phyloP scores from a whole-genome alignment of 306 rosid species.

The Pyrus betulifolia region DNA sequence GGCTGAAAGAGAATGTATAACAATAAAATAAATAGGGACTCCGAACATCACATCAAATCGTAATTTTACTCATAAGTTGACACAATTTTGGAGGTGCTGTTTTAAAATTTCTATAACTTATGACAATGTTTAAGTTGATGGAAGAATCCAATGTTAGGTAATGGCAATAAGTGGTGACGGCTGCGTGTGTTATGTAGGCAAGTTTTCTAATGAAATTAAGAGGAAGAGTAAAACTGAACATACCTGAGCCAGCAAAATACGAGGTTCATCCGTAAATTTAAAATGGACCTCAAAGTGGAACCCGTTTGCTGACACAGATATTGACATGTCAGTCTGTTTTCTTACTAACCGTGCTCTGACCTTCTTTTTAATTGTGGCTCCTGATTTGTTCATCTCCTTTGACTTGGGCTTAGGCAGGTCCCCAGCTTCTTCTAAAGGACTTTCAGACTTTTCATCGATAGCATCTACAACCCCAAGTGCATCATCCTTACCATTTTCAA shows the following conservation, averaged over 20 bases:
- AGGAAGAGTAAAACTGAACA: conserved; percentile 7
- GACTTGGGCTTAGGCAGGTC: conserved; percentile 12
- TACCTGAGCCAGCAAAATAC: conserved; percentile 81
- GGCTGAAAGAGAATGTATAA: not conserved
- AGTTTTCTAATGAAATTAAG: not conserved
- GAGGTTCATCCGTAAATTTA: conserved; percentile 52
- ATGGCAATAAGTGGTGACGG: not conserved
- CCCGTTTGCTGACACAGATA: conserved; percentile 45
- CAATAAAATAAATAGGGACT: not conserved
- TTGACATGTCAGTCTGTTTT: conserved; percentile 41
- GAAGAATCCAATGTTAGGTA: not conserved
- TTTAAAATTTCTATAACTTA: not conserved
- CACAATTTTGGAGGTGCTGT: not conserved
- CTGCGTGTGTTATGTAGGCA: not conserved
- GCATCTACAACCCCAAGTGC: conserved; percentile 17
- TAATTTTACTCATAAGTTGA: not conserved
- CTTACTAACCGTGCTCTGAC: conserved; percentile 1
- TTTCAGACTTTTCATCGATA: conserved; percentile 1
- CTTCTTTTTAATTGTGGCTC: conserved; percentile 17
- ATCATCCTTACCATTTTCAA: conserved; percentile 29
- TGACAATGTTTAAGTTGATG: not conserved
- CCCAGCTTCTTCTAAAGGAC: conserved; percentile 16
- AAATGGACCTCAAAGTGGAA: conserved; percentile 69
- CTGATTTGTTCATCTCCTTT: conserved; percentile 13
- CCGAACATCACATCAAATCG: not conserved